Conservation (phyloP, 139 green algal species). For the Nannochloris sp. region DNA sequence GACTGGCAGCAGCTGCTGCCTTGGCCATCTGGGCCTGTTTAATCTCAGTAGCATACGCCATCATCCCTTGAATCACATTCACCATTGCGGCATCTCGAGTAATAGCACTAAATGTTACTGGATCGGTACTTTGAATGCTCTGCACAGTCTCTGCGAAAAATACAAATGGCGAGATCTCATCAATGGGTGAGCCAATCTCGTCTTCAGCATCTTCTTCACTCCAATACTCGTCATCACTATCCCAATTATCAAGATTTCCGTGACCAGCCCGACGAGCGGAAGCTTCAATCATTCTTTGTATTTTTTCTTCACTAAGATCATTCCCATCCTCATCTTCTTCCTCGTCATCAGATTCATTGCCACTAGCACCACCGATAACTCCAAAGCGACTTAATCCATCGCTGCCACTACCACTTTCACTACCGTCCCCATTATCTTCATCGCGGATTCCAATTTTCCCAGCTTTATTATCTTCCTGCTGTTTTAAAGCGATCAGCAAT, state of each 20-base stretch:
- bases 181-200: constrained; percentile 47
- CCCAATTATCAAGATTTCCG: background rate
- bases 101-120: constrained; percentile 28
- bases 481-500: constrained; percentile 34
- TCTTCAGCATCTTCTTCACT: constrained; percentile 30
- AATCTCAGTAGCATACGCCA: constrained; percentile 19
- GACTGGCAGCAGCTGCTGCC: background rate
- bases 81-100: constrained; percentile 17
- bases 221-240: constrained; percentile 33
- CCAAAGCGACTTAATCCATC: background rate
- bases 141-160: constrained; percentile 53
- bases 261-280: background rate
- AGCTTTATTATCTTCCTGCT: constrained; percentile 25
- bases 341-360: constrained; percentile 18
- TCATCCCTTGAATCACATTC: constrained; percentile 27
- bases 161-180: constrained; percentile 60
- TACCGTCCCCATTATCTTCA: constrained; percentile 2
- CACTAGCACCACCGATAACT: background rate
- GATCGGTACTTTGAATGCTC: constrained; percentile 40
- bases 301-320: constrained; percentile 13
- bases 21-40: constrained; percentile 2
- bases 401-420: constrained; percentile 6
- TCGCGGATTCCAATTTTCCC: constrained; percentile 3
- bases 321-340: constrained; percentile 7
- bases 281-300: constrained; percentile 23